These are phyloP conservation scores for Camelina laxa DNA, from an alignment of 345 rosid species.

Conservation along the genomic window DNA sequence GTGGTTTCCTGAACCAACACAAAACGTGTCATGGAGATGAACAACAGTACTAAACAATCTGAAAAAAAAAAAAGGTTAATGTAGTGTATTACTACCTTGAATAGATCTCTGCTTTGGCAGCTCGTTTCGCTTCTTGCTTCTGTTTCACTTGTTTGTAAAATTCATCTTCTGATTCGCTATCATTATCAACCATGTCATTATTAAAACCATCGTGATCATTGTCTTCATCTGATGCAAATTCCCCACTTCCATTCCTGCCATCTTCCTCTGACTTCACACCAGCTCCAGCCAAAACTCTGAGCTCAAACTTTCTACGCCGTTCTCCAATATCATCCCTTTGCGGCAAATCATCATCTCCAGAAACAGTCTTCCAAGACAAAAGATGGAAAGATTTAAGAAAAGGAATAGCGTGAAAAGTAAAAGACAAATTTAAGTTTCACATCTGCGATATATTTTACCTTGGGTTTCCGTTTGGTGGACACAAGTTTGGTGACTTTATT, in stretches of 20 bases:
- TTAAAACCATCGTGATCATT: slow-evolving; percentile 46
- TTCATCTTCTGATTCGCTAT: slow-evolving; percentile 60
- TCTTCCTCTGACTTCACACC: slow-evolving; percentile 72
- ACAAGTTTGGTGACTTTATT: slow-evolving; percentile 59
- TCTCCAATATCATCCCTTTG: slow-evolving; percentile 94
- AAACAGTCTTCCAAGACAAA: slow-evolving; percentile 55
- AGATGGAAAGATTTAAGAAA: slow-evolving; percentile 11
- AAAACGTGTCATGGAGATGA: slow-evolving; percentile 15
- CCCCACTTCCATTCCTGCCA: slow-evolving; percentile 44
- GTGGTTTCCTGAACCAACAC: slow-evolving; percentile 38
- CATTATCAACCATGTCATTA: slow-evolving; percentile 43
- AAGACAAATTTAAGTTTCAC: not conserved
- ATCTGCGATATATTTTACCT: slow-evolving; percentile 51
- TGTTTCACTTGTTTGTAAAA: slow-evolving; percentile 64
- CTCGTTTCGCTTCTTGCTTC: slow-evolving; percentile 62
- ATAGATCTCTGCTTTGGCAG: slow-evolving; percentile 70
- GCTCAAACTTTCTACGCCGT: slow-evolving; percentile 86
- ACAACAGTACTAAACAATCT: not conserved
- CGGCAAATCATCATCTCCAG: slow-evolving; percentile 91
- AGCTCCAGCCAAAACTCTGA: slow-evolving; percentile 79
- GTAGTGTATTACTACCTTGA: slow-evolving; percentile 49
- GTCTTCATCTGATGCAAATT: slow-evolving; percentile 40
- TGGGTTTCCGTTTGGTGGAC: slow-evolving; percentile 56
- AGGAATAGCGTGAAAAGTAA: not conserved
- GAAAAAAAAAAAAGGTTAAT: not conserved